These are phyloP conservation scores for Vachellia pachyceras DNA, from an alignment of 306 rosid genomes.

Conservation along the genomic window DNA sequence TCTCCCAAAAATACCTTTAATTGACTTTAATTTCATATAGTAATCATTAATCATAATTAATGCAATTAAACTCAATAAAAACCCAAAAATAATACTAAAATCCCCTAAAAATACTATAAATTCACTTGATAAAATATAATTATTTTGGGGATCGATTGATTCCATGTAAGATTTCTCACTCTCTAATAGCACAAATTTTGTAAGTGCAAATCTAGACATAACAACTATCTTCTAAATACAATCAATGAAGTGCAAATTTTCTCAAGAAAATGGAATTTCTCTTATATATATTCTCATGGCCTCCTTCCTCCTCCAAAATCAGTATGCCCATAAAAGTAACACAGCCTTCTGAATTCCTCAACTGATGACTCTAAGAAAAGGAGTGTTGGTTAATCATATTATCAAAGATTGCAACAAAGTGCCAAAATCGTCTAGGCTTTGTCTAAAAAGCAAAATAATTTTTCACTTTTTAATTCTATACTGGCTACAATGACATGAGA, in stretches of 20 bases:
- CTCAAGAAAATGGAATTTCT: neutral
- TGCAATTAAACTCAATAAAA: too few relatives aligned
- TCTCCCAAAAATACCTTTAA: too few relatives aligned
- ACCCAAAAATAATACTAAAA: too few relatives aligned
- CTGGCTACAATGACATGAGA: conserved; percentile 8
- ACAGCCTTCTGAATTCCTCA: neutral
- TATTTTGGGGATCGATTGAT: neutral
- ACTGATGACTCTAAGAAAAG: neutral
- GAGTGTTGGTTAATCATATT: neutral
- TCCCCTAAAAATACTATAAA: too few relatives aligned
- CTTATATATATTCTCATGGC: neutral
- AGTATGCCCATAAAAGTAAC: neutral
- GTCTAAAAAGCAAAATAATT: neutral
- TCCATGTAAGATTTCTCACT: neutral
- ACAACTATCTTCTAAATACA: too few relatives aligned
- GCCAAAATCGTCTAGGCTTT: neutral
- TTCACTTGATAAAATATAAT: too few relatives aligned
- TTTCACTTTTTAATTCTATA: neutral
- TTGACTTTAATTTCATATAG: too few relatives aligned
- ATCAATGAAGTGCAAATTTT: neutral
- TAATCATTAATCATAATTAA: too few relatives aligned
- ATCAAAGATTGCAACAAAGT: neutral
- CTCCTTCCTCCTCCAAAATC: neutral
- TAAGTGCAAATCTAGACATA: neutral
- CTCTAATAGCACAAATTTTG: neutral